Conservation (phyloP, 1,139 yeast species). For the Blastobotrys ciferrii region DNA sequence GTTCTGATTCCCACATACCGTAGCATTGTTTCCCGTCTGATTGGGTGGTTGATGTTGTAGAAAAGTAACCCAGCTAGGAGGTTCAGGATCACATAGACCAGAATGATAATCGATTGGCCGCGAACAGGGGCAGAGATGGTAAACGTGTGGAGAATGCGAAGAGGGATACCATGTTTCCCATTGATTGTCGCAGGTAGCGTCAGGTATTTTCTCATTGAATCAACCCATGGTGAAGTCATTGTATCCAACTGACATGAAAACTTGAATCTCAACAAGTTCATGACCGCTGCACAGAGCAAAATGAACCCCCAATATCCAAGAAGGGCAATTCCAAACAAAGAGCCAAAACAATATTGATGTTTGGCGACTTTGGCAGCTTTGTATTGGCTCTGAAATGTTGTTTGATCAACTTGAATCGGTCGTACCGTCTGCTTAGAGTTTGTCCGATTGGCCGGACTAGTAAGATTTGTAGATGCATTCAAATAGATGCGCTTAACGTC, state of each 20-base stretch:
- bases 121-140: constrained; percentile 34
- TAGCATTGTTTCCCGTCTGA: constrained; percentile 25
- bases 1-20: constrained; percentile 55
- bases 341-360: constrained; percentile 22
- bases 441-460: too few relatives aligned
- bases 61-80: constrained; percentile 36
- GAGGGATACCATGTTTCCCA: constrained; percentile 31
- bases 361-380: constrained; percentile 23
- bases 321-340: constrained; percentile 21
- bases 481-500: constrained; percentile 20
- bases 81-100: constrained; percentile 30
- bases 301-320: constrained; percentile 24
- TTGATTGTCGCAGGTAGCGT: constrained; percentile 37
- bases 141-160: constrained; percentile 24
- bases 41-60: constrained; percentile 35
- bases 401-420: constrained; percentile 21
- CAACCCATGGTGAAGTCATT: constrained; percentile 9
- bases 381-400: constrained; percentile 19
- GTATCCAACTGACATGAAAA: constrained; percentile 14
- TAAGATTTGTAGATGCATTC: constrained; percentile 15
- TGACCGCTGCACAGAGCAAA: constrained; percentile 10
- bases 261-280: constrained; percentile 11
- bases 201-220: constrained; percentile 28
- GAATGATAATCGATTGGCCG: constrained; percentile 33
- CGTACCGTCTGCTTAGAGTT: constrained; percentile 8